Evolutionary conservation across 345 rosid genomes (phyloP).

Genomic region (Eucalyptus curtisii): DNA sequence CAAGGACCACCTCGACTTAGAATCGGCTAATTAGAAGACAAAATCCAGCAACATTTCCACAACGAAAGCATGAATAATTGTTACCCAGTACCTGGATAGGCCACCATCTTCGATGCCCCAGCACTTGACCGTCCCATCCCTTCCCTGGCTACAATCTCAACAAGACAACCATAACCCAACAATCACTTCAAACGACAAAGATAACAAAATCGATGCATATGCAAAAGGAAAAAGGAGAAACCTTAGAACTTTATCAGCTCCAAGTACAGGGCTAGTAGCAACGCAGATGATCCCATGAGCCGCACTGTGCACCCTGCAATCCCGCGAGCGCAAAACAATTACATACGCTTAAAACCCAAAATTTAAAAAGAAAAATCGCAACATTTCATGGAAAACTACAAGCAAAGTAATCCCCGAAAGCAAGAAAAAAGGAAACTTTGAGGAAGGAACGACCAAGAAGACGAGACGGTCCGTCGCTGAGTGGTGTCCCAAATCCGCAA

Average conservation of each 20-base stretch:
- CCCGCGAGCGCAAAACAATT: background rate
- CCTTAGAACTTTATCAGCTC: slow-evolving; percentile 70
- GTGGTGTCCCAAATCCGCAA: slow-evolving; percentile 74
- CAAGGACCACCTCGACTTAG: background rate
- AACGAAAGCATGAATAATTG: background rate
- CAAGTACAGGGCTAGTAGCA: slow-evolving; percentile 46
- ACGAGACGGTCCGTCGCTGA: slow-evolving; percentile 61
- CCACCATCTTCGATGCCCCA: slow-evolving; percentile 88
- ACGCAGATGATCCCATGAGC: slow-evolving; percentile 80
- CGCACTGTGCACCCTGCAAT: slow-evolving; percentile 67
- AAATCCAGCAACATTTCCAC: background rate
- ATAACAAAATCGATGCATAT: background rate
- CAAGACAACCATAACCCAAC: background rate
- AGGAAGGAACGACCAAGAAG: slow-evolving; percentile 38
- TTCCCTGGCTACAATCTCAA: slow-evolving; percentile 59
- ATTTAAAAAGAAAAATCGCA: background rate
- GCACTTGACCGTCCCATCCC: slow-evolving; percentile 89
- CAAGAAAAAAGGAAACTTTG: background rate
- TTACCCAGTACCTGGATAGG: slow-evolving; percentile 44
- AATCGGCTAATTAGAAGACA: background rate
- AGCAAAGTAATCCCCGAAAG: background rate
- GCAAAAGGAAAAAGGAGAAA: background rate
- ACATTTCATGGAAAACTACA: background rate
- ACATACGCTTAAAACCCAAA: background rate
- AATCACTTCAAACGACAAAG: background rate